These are phyloP conservation scores for Tolypocladium sp. DNA, from an alignment of 2,329 filamentous ascomycete genomes.

Conservation along the genomic window DNA sequence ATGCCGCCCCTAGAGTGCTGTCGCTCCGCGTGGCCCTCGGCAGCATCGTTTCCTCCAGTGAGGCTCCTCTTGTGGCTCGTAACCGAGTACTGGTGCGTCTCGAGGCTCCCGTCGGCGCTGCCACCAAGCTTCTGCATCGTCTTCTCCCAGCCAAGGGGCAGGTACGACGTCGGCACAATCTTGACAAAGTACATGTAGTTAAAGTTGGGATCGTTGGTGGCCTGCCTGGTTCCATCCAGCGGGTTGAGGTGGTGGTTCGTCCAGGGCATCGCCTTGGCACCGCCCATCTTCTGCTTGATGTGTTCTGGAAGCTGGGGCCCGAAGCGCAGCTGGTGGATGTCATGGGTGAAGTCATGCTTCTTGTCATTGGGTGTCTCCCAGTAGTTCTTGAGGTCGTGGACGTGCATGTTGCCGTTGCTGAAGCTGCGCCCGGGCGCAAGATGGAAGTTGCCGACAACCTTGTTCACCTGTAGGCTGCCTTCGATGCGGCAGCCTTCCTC, in stretches of 20 bases:
- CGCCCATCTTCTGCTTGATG: slow-evolving; percentile 51
- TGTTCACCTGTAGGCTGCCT: slow-evolving; percentile 88
- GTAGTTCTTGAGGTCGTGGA: slow-evolving; percentile 96
- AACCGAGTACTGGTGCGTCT: slow-evolving; percentile 97
- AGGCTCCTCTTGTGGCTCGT: slow-evolving; percentile 92
- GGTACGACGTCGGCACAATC: slow-evolving; percentile 91
- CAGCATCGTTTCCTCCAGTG: slow-evolving; percentile 70
- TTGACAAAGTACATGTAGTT: slow-evolving; percentile 99
- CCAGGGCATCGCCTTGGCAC: slow-evolving; percentile 49
- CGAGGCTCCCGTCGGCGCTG: slow-evolving; percentile 67
- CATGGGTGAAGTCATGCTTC: slow-evolving; percentile 81
- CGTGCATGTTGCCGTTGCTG: slow-evolving; percentile 93
- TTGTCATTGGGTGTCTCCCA: slow-evolving; percentile 61
- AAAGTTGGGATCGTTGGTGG: slow-evolving; percentile 71
- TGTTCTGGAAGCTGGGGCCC: slow-evolving; percentile 80
- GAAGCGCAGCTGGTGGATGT: slow-evolving; percentile 82
- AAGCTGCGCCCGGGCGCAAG: slow-evolving; percentile 93
- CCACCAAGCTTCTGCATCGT: slow-evolving; percentile 31
- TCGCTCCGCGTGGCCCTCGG: slow-evolving; percentile 86
- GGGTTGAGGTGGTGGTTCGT: slow-evolving; percentile 90
- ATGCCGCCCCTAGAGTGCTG: slow-evolving; percentile 86
- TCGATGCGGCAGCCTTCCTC: slow-evolving; percentile 92
- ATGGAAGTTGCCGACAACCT: slow-evolving; percentile 98
- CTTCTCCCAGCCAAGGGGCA: slow-evolving; percentile 82
- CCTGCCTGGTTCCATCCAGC: slow-evolving; percentile 70